Evolutionary conservation across 2,329 filamentous ascomycete species (phyloP), one percentile per base, ranked within the genome.

Genomic region (Dactylonectria macrodidyma): DNA sequence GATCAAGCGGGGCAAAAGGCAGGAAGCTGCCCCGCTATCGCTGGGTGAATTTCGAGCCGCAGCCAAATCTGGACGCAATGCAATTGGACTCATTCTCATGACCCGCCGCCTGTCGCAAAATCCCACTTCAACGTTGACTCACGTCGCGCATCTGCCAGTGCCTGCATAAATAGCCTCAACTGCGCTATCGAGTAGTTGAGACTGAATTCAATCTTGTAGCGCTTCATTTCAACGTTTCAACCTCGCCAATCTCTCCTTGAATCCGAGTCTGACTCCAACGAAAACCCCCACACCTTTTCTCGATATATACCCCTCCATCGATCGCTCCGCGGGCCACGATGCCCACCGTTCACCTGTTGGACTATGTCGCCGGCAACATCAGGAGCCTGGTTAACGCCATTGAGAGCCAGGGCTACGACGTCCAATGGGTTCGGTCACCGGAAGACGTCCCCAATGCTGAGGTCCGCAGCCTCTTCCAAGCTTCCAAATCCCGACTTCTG

Each of bases 361-460:
- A 98, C 84, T 98, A 98, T 81, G 95, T 98, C 73, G 95, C 96
- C 69, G 96, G 96, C 78, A 99, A 99, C 82, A 91, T 99, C 75
- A 92, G 95, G 72, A 98, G 95, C 71, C 89, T 99, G 76, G 95
- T 95, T 79, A 99, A 99, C 86, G 96, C 95, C 76, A 97, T 99
- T 78, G 95, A 99, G 82, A 97, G 96, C 82, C 89, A 95, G 66
- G 96, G 96, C 69, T 98, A 95, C 81, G 89, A 93, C 51, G 94
- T 99, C 54, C 93, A 96, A 84, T 98, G 95, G 96, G 88, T 99
- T 73, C 92, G 88, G 76, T 90, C 90, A 38, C 96, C 96, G 5
- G 90, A 93, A 75, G 95, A 98, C 81, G 90, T 99, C 62, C 84
- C 90, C 69, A 90, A 91, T 75, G 96, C 95, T 73, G 93, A 97